Conservation (phyloP, 352 stramenopile genomes). For the Blastocystis sp. region DNA sequence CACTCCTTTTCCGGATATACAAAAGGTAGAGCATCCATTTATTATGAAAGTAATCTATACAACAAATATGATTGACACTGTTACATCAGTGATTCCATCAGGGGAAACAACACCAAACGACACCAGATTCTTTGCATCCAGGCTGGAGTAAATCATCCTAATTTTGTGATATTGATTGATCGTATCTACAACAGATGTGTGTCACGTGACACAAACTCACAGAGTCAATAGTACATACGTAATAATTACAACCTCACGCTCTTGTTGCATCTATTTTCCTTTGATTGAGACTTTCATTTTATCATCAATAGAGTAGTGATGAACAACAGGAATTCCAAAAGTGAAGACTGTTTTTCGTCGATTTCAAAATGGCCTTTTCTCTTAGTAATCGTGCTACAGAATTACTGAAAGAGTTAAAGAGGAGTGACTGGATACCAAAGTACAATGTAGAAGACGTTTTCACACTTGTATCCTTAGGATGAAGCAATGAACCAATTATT, state of each 20-base stretch:
- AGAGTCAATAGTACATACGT: too few species aligned
- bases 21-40: not conserved
- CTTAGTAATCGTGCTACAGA: slow-evolving; percentile 30
- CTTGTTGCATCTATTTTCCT: not conserved
- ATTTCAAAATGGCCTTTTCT: slow-evolving; percentile 7
- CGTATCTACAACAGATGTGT: not conserved
- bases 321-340: not conserved
- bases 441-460: not conserved
- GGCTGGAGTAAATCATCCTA: not conserved
- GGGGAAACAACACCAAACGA: slow-evolving; percentile 8
- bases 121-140: not conserved
- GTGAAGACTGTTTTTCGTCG: not conserved
- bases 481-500: slow-evolving; percentile 26
- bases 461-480: not conserved
- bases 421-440: slow-evolving; percentile 37
- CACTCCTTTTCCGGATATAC: slow-evolving; percentile 19
- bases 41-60: slow-evolving; percentile 21
- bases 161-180: not conserved
- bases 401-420: slow-evolving; percentile 34
- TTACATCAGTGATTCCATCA: slow-evolving; percentile 1
- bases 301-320: not conserved
- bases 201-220: not conserved
- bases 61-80: not conserved
- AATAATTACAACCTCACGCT: not conserved
- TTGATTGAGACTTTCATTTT: not conserved